These are phyloP conservation scores for Acephala macrosclerotiorum DNA, from an alignment of 2,329 filamentous ascomycete species.

Conservation along the genomic window DNA sequence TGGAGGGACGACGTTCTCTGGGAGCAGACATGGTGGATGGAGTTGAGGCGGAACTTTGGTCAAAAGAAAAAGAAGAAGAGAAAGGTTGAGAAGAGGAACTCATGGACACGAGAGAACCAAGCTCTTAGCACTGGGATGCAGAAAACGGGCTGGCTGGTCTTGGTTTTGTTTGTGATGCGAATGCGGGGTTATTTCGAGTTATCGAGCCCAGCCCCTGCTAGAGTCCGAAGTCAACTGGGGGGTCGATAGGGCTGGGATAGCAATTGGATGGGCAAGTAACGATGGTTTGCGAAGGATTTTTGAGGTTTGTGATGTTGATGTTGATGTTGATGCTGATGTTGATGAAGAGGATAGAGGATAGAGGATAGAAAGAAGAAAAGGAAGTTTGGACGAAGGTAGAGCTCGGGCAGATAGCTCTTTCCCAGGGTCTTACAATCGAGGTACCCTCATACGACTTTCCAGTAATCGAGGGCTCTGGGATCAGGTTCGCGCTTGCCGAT, in stretches of 20 bases:
- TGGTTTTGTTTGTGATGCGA: conserved; percentile 3
- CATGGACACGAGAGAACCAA: background rate
- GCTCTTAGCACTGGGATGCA: background rate
- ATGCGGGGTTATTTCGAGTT: conserved; percentile 24
- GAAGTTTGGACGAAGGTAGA: background rate
- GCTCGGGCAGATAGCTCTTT: conserved; percentile 6
- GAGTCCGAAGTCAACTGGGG: background rate
- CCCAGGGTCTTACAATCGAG: background rate
- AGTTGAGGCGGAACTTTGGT: conserved; percentile 3
- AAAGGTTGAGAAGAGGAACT: conserved; percentile 1
- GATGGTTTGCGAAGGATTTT: background rate
- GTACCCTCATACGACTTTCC: conserved; percentile 13
- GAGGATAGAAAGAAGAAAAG: background rate
- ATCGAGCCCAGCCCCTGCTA: background rate
- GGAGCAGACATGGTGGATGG: conserved; percentile 10
- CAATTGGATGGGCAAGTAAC: conserved; percentile 4
- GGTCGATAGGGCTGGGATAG: background rate
- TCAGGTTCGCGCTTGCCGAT: background rate
- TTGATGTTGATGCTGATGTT: background rate
- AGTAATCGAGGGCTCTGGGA: background rate
- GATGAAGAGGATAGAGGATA: background rate
- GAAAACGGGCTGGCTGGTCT: conserved; percentile 13
- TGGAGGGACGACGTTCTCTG: conserved; percentile 81
- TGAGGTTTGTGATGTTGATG: conserved; percentile 1
- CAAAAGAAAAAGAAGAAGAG: conserved; percentile 12